A percentile compares a stretch with the other conserved stretches of the same genome.
Conservation (phyloP, 495 filamentous ascomycete genomes). For the Talaromyces ruber region DNA sequence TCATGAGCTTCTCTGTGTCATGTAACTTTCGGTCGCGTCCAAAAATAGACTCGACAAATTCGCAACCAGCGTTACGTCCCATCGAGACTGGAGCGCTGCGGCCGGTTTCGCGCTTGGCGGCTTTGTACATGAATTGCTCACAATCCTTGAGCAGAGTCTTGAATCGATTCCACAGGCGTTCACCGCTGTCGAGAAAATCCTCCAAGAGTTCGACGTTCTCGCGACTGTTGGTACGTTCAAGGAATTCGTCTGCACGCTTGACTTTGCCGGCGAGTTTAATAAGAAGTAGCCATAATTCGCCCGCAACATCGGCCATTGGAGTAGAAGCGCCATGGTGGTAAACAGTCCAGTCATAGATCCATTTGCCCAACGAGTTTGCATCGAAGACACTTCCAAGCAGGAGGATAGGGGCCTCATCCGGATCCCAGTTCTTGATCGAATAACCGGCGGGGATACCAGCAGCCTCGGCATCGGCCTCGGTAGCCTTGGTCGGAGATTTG, state of each 20-base stretch:
- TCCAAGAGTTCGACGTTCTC: conserved; percentile 76
- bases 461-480: conserved; percentile 71
- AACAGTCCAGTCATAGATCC: conserved; percentile 99
- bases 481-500: conserved; percentile 59
- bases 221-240: conserved; percentile 58
- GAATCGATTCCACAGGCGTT: conserved; percentile 78
- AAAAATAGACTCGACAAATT: conserved; percentile 97
- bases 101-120: conserved; percentile 55
- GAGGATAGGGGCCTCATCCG: conserved; percentile 84
- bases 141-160: conserved; percentile 82
- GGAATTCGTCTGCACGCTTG: conserved; percentile 79
- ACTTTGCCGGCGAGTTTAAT: conserved; percentile 96
- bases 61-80: conserved; percentile 86
- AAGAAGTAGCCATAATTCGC: conserved; percentile 89
- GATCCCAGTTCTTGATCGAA: conserved; percentile 98
- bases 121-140: conserved; percentile 87
- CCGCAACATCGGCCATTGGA: conserved; percentile 86
- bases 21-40: conserved; percentile 87
- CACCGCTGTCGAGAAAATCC: conserved; percentile 87
- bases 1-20: conserved; percentile 93
- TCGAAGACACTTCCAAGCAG: conserved; percentile 95
- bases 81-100: conserved; percentile 60
- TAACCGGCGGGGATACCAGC: conserved; percentile 85
- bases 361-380: conserved; percentile 94
- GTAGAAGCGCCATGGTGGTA: conserved; percentile 80